phyloP scores from a whole-genome alignment of 768 basidiomycete species.

The Amanita molliuscula region DNA sequence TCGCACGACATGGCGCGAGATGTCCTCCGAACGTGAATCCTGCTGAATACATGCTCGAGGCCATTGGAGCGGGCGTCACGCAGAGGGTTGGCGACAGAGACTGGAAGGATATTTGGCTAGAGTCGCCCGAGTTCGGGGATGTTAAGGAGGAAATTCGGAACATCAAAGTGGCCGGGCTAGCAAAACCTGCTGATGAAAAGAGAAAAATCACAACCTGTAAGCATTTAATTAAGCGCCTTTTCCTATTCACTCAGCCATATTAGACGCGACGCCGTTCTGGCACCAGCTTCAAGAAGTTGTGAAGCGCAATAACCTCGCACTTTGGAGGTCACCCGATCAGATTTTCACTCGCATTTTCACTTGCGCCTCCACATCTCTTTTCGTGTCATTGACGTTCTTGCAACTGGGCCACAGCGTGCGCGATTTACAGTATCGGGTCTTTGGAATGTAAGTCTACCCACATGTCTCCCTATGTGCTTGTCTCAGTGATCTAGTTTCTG shows the following conservation, averaged over 20 bases:
- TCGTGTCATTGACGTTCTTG: slow-evolving; percentile 72
- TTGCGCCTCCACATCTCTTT: slow-evolving; percentile 58
- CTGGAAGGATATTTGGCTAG: no score
- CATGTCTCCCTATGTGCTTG: background rate
- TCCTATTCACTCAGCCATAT: background rate
- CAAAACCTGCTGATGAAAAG: no score
- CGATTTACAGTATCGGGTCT: slow-evolving; percentile 73
- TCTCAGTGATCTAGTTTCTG: slow-evolving; percentile 37
- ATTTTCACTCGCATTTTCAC: slow-evolving; percentile 76
- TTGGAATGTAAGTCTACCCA: slow-evolving; percentile 48
- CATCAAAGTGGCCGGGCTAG: no score
- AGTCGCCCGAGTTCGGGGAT: no score
- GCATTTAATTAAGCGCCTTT: slow-evolving; percentile 8
- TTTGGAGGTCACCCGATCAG: slow-evolving; percentile 83
- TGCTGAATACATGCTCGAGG: no score
- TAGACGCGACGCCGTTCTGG: slow-evolving; percentile 66
- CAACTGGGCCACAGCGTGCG: slow-evolving; percentile 53
- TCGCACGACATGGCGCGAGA: no score
- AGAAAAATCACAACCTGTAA: no score
- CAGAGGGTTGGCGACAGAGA: no score
- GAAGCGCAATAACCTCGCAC: slow-evolving; percentile 51
- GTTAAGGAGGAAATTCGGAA: no score
- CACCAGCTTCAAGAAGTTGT: slow-evolving; percentile 67
- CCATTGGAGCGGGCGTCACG: no score
- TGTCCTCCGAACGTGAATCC: no score